Evolutionary conservation across 2,329 filamentous ascomycete species (phyloP).

Genomic region (Sporothrix protearum): DNA sequence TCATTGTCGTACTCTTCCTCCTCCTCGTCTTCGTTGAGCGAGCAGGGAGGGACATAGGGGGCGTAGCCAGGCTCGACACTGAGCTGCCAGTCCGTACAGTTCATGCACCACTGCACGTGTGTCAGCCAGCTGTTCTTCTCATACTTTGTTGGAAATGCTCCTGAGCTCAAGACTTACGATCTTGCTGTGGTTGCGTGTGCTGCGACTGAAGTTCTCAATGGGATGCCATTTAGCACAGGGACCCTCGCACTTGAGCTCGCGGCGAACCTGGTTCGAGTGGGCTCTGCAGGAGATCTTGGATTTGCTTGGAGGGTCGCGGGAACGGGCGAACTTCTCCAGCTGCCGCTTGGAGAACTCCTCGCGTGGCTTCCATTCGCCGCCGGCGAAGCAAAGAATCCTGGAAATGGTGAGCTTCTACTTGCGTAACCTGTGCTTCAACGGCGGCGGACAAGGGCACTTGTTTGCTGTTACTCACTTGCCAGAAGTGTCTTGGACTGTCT

Average conservation of each 20-base stretch:
- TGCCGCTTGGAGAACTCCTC: slow-evolving; percentile 35
- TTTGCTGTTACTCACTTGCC: not conserved
- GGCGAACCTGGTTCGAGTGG: slow-evolving; percentile 29
- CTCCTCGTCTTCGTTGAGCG: slow-evolving; percentile 19
- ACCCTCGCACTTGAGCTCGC: slow-evolving; percentile 33
- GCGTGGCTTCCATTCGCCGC: slow-evolving; percentile 33
- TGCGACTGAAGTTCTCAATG: slow-evolving; percentile 37
- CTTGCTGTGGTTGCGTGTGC: slow-evolving; percentile 32
- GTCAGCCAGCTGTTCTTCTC: not conserved
- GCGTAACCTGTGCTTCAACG: not conserved
- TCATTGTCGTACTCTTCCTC: not conserved
- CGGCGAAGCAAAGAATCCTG: slow-evolving; percentile 35
- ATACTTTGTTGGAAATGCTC: not conserved
- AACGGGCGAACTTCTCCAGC: slow-evolving; percentile 31
- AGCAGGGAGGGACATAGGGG: slow-evolving; percentile 29
- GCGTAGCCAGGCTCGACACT: slow-evolving; percentile 30
- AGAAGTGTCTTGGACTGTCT: not conserved
- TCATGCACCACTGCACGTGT: slow-evolving; percentile 36
- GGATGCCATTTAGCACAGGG: slow-evolving; percentile 34
- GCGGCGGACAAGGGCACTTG: no score
- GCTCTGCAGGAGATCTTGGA: slow-evolving; percentile 34
- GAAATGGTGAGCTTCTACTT: not conserved
- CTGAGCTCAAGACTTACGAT: slow-evolving; percentile 31
- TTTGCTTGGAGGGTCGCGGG: slow-evolving; percentile 27
- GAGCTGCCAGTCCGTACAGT: slow-evolving; percentile 37